A percentile compares a stretch with the other conserved stretches of the same genome.
Conservation (phyloP, 805 yeast genomes). For the Candida stauntonica region DNA sequence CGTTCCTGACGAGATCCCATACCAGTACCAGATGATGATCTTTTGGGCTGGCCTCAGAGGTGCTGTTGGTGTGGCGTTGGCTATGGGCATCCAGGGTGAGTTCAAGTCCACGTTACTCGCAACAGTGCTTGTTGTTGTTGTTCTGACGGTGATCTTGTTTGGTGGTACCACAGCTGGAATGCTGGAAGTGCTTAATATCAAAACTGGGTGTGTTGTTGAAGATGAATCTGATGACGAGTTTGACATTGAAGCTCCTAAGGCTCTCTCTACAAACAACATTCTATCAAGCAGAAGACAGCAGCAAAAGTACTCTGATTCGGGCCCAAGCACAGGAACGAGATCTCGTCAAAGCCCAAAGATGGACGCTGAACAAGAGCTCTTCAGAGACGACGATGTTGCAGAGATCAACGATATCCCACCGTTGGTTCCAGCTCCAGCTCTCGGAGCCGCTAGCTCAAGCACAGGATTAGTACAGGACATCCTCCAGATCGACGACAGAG, state of each 20-base stretch:
- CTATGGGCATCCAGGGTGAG: conserved; percentile 96
- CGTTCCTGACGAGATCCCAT: conserved; percentile 84
- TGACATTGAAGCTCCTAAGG: conserved; percentile 72
- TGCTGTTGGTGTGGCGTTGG: conserved; percentile 98
- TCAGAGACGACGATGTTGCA: conserved; percentile 23
- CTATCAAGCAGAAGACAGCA: conserved; percentile 19
- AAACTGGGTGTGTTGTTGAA: conserved; percentile 85
- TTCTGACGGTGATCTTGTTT: conserved; percentile 88
- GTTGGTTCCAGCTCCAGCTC: conserved; percentile 13
- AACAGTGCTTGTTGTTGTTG: conserved; percentile 94
- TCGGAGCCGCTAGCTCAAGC: conserved; percentile 1
- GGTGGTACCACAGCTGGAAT: conserved; percentile 99
- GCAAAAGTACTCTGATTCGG: conserved; percentile 28
- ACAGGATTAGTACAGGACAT: conserved; percentile 24
- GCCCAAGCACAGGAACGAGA: conserved; percentile 7
- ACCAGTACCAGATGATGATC: conserved; percentile 96
- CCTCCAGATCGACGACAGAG: conserved; percentile 61
- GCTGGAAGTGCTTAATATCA: conserved; percentile 91
- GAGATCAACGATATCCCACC: conserved; percentile 27
- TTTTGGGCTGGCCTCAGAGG: conserved; percentile 99
- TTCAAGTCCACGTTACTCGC: conserved; percentile 84
- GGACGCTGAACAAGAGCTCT: conserved; percentile 21
- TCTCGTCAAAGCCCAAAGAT: conserved; percentile 21
- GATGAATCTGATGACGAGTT: conserved; percentile 89
- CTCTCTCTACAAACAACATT: conserved; percentile 15